A percentile compares a stretch with the other conserved stretches of the same genome.
phyloP scores from a whole-genome alignment of 2,329 filamentous ascomycete genomes.

The Aquanectria penicillioides region DNA sequence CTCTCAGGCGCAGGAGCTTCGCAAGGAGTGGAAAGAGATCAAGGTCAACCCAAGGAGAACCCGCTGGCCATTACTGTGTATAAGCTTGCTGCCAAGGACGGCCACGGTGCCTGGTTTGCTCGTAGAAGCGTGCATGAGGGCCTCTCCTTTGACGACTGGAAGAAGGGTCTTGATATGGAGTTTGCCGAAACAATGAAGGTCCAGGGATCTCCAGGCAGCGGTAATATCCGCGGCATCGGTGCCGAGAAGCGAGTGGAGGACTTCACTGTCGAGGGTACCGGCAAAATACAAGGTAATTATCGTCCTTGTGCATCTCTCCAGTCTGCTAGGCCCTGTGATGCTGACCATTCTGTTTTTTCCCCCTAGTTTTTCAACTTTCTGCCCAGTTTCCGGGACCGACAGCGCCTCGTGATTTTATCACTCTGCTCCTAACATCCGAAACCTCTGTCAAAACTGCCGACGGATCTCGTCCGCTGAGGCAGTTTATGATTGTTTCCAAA shows the following conservation, averaged over 20 bases:
- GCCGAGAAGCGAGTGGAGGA: slow-evolving; percentile 80
- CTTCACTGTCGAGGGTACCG: slow-evolving; percentile 64
- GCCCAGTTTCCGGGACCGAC: slow-evolving; percentile 92
- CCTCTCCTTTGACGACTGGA: slow-evolving; percentile 81
- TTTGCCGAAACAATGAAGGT: slow-evolving; percentile 81
- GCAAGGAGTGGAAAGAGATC: slow-evolving; percentile 87
- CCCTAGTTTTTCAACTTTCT: slow-evolving; percentile 87
- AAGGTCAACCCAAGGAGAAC: slow-evolving; percentile 78
- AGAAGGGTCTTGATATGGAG: slow-evolving; percentile 78
- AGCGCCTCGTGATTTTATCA: slow-evolving; percentile 87
- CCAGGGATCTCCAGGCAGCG: slow-evolving; percentile 74
- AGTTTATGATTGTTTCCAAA: slow-evolving; percentile 89
- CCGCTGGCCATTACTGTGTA: slow-evolving; percentile 81
- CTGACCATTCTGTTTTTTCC: slow-evolving; percentile 36
- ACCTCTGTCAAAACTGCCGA: slow-evolving; percentile 51
- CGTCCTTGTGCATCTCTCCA: background rate
- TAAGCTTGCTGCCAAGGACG: slow-evolving; percentile 82
- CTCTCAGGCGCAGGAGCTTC: slow-evolving; percentile 64
- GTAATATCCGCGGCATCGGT: slow-evolving; percentile 85
- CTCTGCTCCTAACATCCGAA: slow-evolving; percentile 76
- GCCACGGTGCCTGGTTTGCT: slow-evolving; percentile 90
- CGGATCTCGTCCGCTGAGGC: slow-evolving; percentile 61
- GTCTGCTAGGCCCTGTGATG: slow-evolving; percentile 13
- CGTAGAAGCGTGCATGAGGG: slow-evolving; percentile 84
- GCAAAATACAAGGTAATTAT: slow-evolving; percentile 68